Percentiles rank a stretch among this genome's conserved stretches.
These are phyloP conservation scores for Macrolepiota albuminosa DNA, from an alignment of 768 basidiomycete genomes.

Conservation along the genomic window DNA sequence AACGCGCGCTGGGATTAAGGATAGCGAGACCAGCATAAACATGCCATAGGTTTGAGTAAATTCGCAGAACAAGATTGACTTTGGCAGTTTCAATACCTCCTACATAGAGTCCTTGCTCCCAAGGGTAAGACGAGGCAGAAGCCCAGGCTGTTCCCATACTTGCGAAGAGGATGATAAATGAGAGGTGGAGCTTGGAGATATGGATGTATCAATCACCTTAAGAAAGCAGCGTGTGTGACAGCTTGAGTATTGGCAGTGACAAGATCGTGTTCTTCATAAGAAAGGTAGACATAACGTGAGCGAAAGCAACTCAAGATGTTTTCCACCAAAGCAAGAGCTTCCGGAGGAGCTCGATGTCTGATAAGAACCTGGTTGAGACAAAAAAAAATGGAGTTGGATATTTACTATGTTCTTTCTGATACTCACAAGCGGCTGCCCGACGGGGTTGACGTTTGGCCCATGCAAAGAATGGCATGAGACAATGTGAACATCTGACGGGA, in stretches of 20 bases:
- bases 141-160: constrained; percentile 99
- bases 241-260: constrained; percentile 99
- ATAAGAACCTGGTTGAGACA: constrained; percentile 70
- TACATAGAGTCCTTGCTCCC: constrained; percentile 94
- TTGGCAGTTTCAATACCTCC: constrained; percentile 98
- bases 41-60: constrained; percentile 97
- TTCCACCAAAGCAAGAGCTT: constrained; percentile 73
- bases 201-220: constrained; percentile 52
- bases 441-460: constrained; percentile 83
- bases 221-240: constrained; percentile 95
- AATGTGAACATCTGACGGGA: constrained; percentile 84
- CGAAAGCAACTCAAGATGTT: constrained; percentile 73
- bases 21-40: constrained; percentile 99
- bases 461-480: constrained; percentile 94
- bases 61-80: constrained; percentile 93
- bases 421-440: constrained; percentile 85
- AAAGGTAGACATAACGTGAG: constrained; percentile 86
- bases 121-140: constrained; percentile 73
- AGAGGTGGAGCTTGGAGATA: neutral
- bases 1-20: constrained; percentile 84
- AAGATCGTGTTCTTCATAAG: constrained; percentile 94
- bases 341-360: constrained; percentile 75
- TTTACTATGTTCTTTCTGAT: neutral
- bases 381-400: neutral
- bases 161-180: neutral